These are phyloP conservation scores for Aspergillus ruber DNA, from an alignment of 2,329 filamentous ascomycete species.

Conservation along the genomic window DNA sequence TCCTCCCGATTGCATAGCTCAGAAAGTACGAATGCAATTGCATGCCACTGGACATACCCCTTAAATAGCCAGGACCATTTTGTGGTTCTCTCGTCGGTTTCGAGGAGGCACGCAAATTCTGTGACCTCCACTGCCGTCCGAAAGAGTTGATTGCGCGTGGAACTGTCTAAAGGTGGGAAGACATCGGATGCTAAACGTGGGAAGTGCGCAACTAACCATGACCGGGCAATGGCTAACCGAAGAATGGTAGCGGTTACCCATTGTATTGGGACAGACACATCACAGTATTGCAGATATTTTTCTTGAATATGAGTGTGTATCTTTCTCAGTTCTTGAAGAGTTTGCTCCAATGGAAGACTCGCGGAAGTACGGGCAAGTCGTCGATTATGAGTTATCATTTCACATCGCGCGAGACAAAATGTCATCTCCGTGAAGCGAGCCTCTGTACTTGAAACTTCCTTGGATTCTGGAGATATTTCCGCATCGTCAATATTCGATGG, in stretches of 20 bases:
- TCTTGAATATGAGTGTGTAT: constrained; percentile 10
- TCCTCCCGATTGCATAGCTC: constrained; percentile 54
- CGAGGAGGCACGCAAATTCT: constrained; percentile 59
- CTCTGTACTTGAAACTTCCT: constrained; percentile 37
- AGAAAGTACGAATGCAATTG: constrained; percentile 54
- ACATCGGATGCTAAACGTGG: constrained; percentile 2
- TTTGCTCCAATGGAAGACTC: constrained; percentile 1
- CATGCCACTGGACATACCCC: constrained; percentile 59
- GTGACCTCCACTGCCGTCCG: constrained; percentile 64
- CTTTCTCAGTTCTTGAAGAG: constrained; percentile 2
- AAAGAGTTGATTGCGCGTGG: constrained; percentile 45
- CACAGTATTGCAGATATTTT: constrained; percentile 13
- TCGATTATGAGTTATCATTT: constrained; percentile 37
- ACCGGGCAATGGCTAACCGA: constrained; percentile 10
- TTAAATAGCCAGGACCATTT: constrained; percentile 59
- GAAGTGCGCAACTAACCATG: constrained; percentile 13
- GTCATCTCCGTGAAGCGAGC: constrained; percentile 48
- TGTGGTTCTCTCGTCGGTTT: constrained; percentile 52
- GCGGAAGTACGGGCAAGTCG: constrained; percentile 25
- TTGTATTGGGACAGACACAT: constrained; percentile 6
- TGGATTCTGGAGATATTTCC: constrained; percentile 41
- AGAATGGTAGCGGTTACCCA: constrained; percentile 8
- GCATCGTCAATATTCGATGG: constrained; percentile 47
- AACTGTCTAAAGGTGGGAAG: background rate
- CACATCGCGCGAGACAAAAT: constrained; percentile 43